Base-by-base conservation (phyloP, 495 filamentous ascomycete species). In the Penicillium dipodomyicola region DNA sequence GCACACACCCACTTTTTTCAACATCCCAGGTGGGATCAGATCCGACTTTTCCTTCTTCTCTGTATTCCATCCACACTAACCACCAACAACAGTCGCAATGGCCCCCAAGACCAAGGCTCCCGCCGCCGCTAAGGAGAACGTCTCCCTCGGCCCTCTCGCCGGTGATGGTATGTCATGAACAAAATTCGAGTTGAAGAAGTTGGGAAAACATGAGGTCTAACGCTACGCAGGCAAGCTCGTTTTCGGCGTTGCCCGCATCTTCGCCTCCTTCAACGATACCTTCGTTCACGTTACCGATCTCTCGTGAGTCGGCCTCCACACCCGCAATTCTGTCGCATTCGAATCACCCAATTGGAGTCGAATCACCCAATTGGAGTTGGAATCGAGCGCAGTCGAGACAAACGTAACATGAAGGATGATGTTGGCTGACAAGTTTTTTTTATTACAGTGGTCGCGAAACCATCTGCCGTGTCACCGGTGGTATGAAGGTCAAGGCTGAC, bases 401-500 rank as follows among this genome's bases (percentile, higher is more conserved):
- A 33, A 33, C 22, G 23, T 40, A 23, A 37, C n/a, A 35, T 6
- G 10, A 46, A 19, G 45, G 22, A 39, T n/a, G 35, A 29, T 8
- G 41, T 47, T 80, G 76, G 80, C 86, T 89, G 80, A 90, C 79
- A 71, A 72, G 65, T 77, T 80, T 77, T 80, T 77, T 77, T 77
- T 79, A 80, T 82, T 78, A 81, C 85, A 96, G 91, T 80, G 94
- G 94, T 80, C 94, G 94, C 80, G 94, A 99, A 91, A 99, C 94
- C 80, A 93, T 99, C 80, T 86, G 83, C 85, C 92, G 94, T 87
- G 92, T 99, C 58, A 99, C 94, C 67, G 94, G 94, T 79, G 94
- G 94, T 73, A 97, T 97, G 94, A 99, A 99, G 84, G 94, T 99
- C 83, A 99, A 99, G 88, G 94, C 94, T 77, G 94, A 99, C 77